Evolutionary conservation across 306 rosid species (phyloP), one percentile per base, ranked within the genome.

Genomic region (Ceratonia siliqua): DNA sequence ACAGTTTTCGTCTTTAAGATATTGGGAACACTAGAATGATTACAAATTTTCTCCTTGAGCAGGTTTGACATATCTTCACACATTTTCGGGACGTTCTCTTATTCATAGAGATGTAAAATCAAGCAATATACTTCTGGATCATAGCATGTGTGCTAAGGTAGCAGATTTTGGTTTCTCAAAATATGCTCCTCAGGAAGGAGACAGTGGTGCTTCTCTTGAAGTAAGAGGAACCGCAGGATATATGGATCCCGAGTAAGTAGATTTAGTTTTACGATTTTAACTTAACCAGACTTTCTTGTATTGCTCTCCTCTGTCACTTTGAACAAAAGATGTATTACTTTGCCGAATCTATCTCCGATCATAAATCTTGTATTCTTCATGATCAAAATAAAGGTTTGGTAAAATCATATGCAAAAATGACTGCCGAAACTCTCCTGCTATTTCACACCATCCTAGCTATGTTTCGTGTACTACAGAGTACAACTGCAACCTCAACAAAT

Each of bases 111-210:
- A 93, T 38, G 88, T 93, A 42, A 93, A 93, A 79, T 93, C 98
- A 50, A 93, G 98, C 82, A 93, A 93, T 75, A 93, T 91, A 85
- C 97, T 91, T 77, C 75, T 93, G 58, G 98, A 93, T 71, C 89
- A 93, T 27, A 93, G 92, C 81, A 93, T 93, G 98, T 85, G 87
- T 58, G 97, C 98, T 52, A 93, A 93, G 85, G 98, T 89, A 32
- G 97, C 98, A 49, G 98, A 93, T 79, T 93, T 93, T 53, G 92
- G 97, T 62, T 93, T 93, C 80, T 93, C 98, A 79, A 93, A 89
- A 74, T 91, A 89, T 74, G 98, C 98, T 79, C 94, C 98, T 55
- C 97, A 88, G 76, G 97, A 91, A 82, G 98, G 96, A 62, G 97
- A 93, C 66, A 90, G 90, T 82, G 79, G 85, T 62, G 97, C 84